Conservation (phyloP, 2,329 filamentous ascomycete species). For the Chrysoporthe cubensis region DNA sequence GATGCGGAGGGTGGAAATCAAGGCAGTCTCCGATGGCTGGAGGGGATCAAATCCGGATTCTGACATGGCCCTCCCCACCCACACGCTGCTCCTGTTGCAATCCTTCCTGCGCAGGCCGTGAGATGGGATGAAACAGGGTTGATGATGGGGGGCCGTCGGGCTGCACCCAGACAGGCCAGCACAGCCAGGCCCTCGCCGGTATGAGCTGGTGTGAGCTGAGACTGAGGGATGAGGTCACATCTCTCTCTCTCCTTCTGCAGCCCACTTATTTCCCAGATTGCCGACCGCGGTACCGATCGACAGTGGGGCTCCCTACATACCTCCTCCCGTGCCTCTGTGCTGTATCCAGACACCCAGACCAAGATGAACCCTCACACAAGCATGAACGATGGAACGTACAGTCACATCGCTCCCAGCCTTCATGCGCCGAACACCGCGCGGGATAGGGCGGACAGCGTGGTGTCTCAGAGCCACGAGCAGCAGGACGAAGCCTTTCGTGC, state of each 20-base stretch:
- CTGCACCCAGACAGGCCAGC: too few species aligned
- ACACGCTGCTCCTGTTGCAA: not conserved
- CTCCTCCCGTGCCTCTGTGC: too few species aligned
- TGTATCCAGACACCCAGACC: not conserved
- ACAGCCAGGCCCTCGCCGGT: too few species aligned
- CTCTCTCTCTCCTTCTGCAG: not conserved
- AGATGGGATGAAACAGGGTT: slow-evolving; percentile 3
- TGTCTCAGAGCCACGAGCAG: too few species aligned
- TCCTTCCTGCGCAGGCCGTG: not conserved
- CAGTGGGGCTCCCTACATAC: not conserved
- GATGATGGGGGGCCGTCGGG: not conserved
- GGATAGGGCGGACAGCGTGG: too few species aligned
- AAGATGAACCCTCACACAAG: not conserved
- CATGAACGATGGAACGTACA: not conserved
- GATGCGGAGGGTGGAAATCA: too few species aligned
- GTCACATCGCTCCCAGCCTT: too few species aligned
- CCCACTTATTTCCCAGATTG: not conserved
- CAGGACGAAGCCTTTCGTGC: not conserved
- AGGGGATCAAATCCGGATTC: not conserved
- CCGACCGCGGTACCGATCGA: not conserved
- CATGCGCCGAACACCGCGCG: too few species aligned
- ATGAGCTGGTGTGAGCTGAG: not conserved
- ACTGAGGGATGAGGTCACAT: not conserved
- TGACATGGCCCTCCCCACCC: not conserved
- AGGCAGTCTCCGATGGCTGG: not conserved